phyloP scores from a whole-genome alignment of 2,329 filamentous ascomycete genomes.

The Trematosphaeria pertusa region DNA sequence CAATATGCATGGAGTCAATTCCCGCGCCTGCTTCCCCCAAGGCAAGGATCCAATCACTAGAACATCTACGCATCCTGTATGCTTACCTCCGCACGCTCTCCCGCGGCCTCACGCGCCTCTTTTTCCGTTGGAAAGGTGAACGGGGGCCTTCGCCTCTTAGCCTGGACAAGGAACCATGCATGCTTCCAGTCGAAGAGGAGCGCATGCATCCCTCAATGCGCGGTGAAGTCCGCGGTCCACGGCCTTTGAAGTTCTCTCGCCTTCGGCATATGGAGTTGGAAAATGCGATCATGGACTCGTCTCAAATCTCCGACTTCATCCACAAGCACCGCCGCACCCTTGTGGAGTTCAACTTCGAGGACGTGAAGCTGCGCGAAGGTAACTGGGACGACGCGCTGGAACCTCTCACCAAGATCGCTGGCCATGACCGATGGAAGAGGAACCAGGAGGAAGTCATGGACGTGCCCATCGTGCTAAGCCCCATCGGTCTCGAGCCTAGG shows the following conservation, averaged over 20 bases:
- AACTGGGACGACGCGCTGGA: constrained; percentile 85
- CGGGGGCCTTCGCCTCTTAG: constrained; percentile 78
- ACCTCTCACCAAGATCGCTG: constrained; percentile 63
- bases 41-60: constrained; percentile 67
- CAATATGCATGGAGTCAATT: constrained; percentile 74
- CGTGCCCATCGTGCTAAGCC: constrained; percentile 47
- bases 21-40: constrained; percentile 57
- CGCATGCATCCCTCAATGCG: constrained; percentile 41
- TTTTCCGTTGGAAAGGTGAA: constrained; percentile 77
- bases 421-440: constrained; percentile 50
- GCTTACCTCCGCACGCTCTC: constrained; percentile 79
- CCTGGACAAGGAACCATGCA: constrained; percentile 73
- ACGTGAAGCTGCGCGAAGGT: constrained; percentile 72
- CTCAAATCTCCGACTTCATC: constrained; percentile 75
- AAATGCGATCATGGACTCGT: constrained; percentile 74
- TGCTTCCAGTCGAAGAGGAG: constrained; percentile 58
- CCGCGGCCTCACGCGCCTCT: constrained; percentile 70
- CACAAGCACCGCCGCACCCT: constrained; percentile 70
- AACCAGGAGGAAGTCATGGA: constrained; percentile 52
- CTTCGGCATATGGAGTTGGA: constrained; percentile 73
- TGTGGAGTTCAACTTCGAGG: constrained; percentile 80
- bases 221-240: constrained; percentile 47
- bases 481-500: constrained; percentile 40
- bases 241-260: constrained; percentile 66
- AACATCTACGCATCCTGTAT: constrained; percentile 71